A percentile compares a stretch with the other conserved stretches of the same genome.
Evolutionary conservation across 202 grass and related monocot species (phyloP).

Genomic region (Brachypodium distachyon): DNA sequence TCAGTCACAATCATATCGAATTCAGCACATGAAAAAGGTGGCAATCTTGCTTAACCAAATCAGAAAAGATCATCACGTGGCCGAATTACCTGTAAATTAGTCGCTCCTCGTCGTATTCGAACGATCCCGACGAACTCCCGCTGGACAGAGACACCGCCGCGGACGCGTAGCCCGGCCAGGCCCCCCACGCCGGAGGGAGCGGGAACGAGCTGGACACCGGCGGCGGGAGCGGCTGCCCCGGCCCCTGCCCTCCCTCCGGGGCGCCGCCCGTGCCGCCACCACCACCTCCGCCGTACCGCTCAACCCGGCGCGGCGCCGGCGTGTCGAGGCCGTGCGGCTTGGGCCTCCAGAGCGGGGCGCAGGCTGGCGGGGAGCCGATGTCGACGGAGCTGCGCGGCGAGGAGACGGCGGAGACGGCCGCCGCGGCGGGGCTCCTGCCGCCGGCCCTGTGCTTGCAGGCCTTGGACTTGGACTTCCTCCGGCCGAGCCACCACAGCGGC

Average conservation of each 20-base stretch:
- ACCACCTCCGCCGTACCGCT: background rate
- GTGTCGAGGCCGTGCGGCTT: background rate
- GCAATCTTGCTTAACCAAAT: background rate
- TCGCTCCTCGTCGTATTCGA: slow-evolving; percentile 29
- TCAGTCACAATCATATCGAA: background rate
- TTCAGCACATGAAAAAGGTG: background rate
- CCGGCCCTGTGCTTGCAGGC: background rate
- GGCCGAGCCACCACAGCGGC: slow-evolving; percentile 46
- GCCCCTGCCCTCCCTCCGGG: background rate
- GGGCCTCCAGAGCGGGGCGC: background rate
- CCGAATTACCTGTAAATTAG: slow-evolving; percentile 30
- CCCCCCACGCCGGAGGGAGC: background rate
- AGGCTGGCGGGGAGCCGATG: background rate
- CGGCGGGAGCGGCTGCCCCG: slow-evolving; percentile 40
- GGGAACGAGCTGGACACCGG: slow-evolving; percentile 32
- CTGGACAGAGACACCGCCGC: slow-evolving; percentile 34
- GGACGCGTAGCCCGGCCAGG: background rate
- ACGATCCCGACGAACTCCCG: slow-evolving; percentile 42
- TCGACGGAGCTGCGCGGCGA: slow-evolving; percentile 19
- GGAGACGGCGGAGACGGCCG: background rate
- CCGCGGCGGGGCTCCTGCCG: background rate
- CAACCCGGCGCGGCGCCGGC: background rate
- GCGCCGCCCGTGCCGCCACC: background rate
- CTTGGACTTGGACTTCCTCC: slow-evolving; percentile 16
- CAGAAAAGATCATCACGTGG: background rate